Base-by-base conservation (phyloP, 306 rosid species). In the Casuarina cunninghamiana region DNA sequence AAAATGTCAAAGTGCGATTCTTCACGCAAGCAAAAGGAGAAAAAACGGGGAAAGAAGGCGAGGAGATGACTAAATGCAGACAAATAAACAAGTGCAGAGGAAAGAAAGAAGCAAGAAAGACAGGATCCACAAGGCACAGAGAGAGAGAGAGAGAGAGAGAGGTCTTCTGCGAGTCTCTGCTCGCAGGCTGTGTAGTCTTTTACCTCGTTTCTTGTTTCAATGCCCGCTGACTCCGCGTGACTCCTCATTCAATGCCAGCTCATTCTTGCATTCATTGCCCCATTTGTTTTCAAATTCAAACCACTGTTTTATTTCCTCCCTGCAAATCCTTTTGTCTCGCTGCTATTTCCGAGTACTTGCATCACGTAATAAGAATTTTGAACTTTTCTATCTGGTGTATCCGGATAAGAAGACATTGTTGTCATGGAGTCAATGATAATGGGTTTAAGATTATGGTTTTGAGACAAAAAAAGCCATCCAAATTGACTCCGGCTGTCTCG, bases 231-330 rank as follows among this genome's bases (percentile, higher is more conserved):
- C 86, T 66, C 87, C 77, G 41, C 80, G 79, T 78, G 69, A 72
- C 72, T 84, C 87, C 82, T 86, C 78, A 86, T 86, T 87, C 81
- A 87, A 80, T 86, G 90, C 84, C 89, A 85, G 79, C 84, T 78
- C 72, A 12, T 53, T 16, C 66, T 37, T 75, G 32, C 74, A 76
- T 78, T 77, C 73, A 79, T 86, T 88, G 42, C 55, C 2, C 53
- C 61, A 39, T 50, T 63, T 39, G 5, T 62, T 85, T 66, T 77
- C 74, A 87, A 82, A 79, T 87, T 85, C 85, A 83, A 85, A 66
- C 58, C 73, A 3, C 13, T 68, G 10, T 8, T 73, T 11, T 2
- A 7, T 69, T 58, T 61, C 77, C 45, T 75, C 46, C 62, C 54
- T 63, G 7, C 17, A 53, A 12, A 38, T 46, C 61, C 46, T 13